Conservation (phyloP, 257 asterid species). For the Lycium ferocissimum region DNA sequence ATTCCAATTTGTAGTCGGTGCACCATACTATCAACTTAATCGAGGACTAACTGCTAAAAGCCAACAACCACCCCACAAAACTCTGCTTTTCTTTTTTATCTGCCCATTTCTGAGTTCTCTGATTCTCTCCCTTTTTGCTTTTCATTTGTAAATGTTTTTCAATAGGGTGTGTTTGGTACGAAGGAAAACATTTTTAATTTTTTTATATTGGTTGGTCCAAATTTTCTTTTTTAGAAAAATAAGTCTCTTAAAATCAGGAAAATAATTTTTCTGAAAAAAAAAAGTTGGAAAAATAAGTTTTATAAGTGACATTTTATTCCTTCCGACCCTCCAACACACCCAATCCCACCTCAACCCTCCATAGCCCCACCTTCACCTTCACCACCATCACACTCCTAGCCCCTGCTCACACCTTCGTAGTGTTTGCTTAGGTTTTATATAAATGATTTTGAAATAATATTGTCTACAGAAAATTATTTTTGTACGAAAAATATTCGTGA, state of each 20-base stretch:
- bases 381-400: too few species aligned
- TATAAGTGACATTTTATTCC: not conserved
- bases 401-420: not conserved
- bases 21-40: slow-evolving; percentile 4
- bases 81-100: not conserved
- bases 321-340: too few species aligned
- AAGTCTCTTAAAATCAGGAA: too few species aligned
- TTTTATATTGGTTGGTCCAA: too few species aligned
- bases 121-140: not conserved
- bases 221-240: too few species aligned
- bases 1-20: slow-evolving; percentile 2
- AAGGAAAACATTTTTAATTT: too few species aligned
- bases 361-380: too few species aligned
- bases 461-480: too few species aligned
- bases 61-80: slow-evolving; percentile 20
- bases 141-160: not conserved
- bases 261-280: too few species aligned
- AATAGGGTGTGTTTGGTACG: too few species aligned
- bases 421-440: not conserved
- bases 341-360: too few species aligned
- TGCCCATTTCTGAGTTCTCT: not conserved
- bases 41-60: not conserved
- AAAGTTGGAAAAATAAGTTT: not conserved
- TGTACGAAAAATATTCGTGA: too few species aligned
- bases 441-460: not conserved